phyloP scores from a whole-genome alignment of 2,329 filamentous ascomycete species.

The Ophiostoma sp. region DNA sequence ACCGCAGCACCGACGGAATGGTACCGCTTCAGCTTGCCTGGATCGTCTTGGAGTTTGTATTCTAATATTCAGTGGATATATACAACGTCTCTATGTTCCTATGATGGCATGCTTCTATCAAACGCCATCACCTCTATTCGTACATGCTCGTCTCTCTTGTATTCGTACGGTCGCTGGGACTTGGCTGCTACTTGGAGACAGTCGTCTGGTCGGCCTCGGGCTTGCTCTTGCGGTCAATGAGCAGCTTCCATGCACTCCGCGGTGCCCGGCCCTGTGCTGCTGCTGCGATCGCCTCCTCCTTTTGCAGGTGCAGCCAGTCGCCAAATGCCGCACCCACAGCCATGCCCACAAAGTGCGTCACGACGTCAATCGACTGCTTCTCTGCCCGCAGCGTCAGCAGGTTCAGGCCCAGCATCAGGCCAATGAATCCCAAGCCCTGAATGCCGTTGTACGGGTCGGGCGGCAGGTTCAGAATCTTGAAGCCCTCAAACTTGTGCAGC shows the following conservation, averaged over 20 bases:
- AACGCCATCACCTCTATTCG: neutral
- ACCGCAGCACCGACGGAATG: neutral
- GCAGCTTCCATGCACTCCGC: constrained; percentile 17
- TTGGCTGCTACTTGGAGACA: neutral
- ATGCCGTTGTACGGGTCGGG: constrained; percentile 49
- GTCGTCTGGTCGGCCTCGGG: neutral
- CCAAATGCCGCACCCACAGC: constrained; percentile 42
- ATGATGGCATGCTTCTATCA: no score
- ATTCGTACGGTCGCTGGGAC: no score
- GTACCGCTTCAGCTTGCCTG: neutral
- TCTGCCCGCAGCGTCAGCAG: constrained; percentile 43
- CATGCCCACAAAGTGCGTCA: constrained; percentile 51
- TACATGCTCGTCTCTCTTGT: neutral
- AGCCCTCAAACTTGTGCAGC: constrained; percentile 50
- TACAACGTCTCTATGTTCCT: no score
- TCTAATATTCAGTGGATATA: no score
- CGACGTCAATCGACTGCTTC: constrained; percentile 44
- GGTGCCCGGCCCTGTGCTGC: constrained; percentile 19
- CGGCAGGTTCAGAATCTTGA: constrained; percentile 53
- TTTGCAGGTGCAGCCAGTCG: constrained; percentile 34
- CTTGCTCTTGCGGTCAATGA: constrained; percentile 1
- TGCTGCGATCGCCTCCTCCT: constrained; percentile 27
- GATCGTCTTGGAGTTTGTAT: no score
- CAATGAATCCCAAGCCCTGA: constrained; percentile 50
- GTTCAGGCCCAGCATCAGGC: constrained; percentile 47